phyloP scores from a whole-genome alignment of 2,329 filamentous ascomycete genomes.

The Ophiocordyceps robertsii region DNA sequence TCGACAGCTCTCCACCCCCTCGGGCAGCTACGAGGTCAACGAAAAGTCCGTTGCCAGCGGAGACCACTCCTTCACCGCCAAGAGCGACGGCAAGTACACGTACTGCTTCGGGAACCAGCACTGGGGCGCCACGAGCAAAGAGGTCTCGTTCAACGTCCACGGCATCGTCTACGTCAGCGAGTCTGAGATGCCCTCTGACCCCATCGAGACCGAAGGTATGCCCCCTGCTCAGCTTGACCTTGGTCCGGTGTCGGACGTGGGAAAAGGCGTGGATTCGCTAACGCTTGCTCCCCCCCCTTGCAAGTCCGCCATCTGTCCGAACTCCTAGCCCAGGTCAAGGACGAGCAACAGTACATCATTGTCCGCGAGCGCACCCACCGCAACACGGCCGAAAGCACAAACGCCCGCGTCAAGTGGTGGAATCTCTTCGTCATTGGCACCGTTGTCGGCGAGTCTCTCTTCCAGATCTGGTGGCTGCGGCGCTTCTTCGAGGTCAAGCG shows the following conservation, averaged over 20 bases:
- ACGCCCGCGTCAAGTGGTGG: constrained; percentile 98
- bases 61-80: constrained; percentile 83
- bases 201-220: constrained; percentile 79
- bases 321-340: constrained; percentile 81
- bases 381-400: constrained; percentile 98
- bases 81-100: constrained; percentile 72
- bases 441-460: constrained; percentile 80
- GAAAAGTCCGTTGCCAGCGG: constrained; percentile 75
- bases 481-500: constrained; percentile 87
- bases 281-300: not conserved
- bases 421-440: constrained; percentile 90
- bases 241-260: not conserved
- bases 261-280: not conserved
- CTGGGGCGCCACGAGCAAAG: constrained; percentile 92
- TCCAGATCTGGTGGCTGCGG: constrained; percentile 99
- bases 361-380: constrained; percentile 89
- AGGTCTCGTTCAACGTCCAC: constrained; percentile 98
- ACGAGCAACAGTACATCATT: constrained; percentile 96
- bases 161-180: constrained; percentile 96
- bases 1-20: constrained; percentile 61
- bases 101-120: constrained; percentile 99
- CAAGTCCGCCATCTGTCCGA: constrained; percentile 73
- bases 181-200: constrained; percentile 69
- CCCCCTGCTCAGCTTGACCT: not conserved
- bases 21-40: constrained; percentile 61